Evolutionary conservation across 129 eudicot genomes (phyloP), one percentile per base, ranked within the genome.

Genomic region (Chrysanthemum makinoi): DNA sequence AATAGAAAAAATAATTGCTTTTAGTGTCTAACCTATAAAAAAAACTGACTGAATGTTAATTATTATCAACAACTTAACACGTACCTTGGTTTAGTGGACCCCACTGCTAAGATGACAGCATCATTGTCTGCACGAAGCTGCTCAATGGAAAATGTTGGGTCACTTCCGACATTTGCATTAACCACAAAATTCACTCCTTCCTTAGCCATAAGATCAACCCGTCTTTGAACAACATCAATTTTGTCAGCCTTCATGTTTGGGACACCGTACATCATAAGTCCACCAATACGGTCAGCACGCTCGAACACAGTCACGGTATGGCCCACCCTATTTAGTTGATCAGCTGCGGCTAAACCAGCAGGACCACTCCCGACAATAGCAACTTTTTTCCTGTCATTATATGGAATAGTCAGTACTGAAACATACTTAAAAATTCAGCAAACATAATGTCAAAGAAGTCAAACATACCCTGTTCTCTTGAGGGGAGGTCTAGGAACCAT

Each of bases 241-340:
- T 95, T 95, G 75, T 95, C 99, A 0, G 99, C 61, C 82, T 95
- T 95, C 99, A 95, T 95, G 91, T 95, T 95, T 8, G 99, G 99
- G 53, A 95, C 99, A 19, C 99, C 99, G 67, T 95, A 95, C 99
- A 95, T 90, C 99, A 95, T 95, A 39, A 95, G 97, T 24, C 99
- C 99, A 74, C 99, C 99, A 26, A 95, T 88, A 50, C 97, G 88
- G 77, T 90, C 97, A 54, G 99, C 87, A 44, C 97, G 99, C 80
- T 95, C 99, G 15, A 84, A 95, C 44, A 95, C 99, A 0, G 99
- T 95, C 56, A 90, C 99, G 3, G 83, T 70, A 76, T 95, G 99
- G 47, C 99, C 99, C 68, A 84, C 72, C 74, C 79, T 81, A 39
- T 95, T 95, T 9, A 95, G 82, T 70, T 95, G 99, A 74, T 95